Base-by-base conservation (phyloP, 2,329 filamentous ascomycete species). In the Myriosclerotinia curreyana region DNA sequence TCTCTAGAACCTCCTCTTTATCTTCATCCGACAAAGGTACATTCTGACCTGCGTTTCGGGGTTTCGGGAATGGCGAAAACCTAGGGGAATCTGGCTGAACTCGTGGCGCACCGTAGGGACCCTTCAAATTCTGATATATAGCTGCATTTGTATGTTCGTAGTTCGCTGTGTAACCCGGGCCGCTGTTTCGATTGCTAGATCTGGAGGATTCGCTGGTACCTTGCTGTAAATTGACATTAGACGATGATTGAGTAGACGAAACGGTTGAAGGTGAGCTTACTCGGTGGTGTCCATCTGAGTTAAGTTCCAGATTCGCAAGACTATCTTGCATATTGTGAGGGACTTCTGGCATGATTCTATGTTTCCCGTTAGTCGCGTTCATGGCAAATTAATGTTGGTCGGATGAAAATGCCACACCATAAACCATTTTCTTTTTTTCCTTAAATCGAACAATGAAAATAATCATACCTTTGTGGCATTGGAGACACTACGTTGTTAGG, bases 271-370 rank as follows among this genome's bases (percentile, higher is more conserved):
- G 66, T 7, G 66, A 70, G 66, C 71, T 72, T 68, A 69, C 67
- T 50, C 67, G 71, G 69, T 69, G 71, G 69, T 69, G 64, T 58
- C 64, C 70, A 68, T 65, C 71, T 66, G 89, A 89, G 80, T 92
- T 88, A 66, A 92, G 83, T 81, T 97, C 93, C 80, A 99, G 86
- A 76, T 93, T 88, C 73, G 94, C 90, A 69, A 99, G 85, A 78
- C 91, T 94, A 74, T 96, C 89, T 79, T 96, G 92, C 86, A 99
- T 97, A 78, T 96, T 94, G 78, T 94, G 90, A 71, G 94, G 92
- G 70, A 97, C 92, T 82, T 97, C 92, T 76, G 92, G 91, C 87
- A 94, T 96, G 74, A 96, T 86, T 80, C 92, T 96, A 52, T 51
- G n/a, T 9, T 51, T 58, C 14, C n/a, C 36, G 53, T 68, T 62